A percentile compares a stretch with the other conserved stretches of the same genome.
Evolutionary conservation across 495 filamentous ascomycete species (phyloP).

Genomic region (Niebla homalea): DNA sequence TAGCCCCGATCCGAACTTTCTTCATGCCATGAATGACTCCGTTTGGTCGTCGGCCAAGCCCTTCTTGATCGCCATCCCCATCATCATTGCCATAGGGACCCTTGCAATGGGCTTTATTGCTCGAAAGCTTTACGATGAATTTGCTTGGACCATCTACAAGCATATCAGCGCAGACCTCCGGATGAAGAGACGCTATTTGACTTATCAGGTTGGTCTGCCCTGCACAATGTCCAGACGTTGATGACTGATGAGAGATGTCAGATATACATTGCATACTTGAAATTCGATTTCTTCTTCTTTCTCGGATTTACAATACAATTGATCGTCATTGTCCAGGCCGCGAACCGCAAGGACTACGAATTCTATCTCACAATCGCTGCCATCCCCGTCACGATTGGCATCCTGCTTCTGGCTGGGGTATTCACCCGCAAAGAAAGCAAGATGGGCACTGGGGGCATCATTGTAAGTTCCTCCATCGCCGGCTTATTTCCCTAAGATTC

Average conservation of each 20-base stretch:
- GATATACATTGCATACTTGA: slow-evolving; percentile 95
- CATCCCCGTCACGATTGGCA: slow-evolving; percentile 77
- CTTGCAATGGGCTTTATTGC: slow-evolving; percentile 60
- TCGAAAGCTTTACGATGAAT: slow-evolving; percentile 95
- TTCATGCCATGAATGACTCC: slow-evolving; percentile 34
- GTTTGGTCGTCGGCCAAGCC: slow-evolving; percentile 59
- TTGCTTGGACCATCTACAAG: slow-evolving; percentile 98
- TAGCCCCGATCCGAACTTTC: slow-evolving; percentile 36
- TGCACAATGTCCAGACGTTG: background rate
- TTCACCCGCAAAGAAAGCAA: slow-evolving; percentile 72
- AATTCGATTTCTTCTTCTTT: slow-evolving; percentile 99
- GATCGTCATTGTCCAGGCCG: slow-evolving; percentile 65
- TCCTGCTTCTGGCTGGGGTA: slow-evolving; percentile 71
- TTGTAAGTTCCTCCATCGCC: slow-evolving; percentile 34
- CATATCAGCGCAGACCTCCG: slow-evolving; percentile 94
- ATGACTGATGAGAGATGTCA: slow-evolving; percentile 30
- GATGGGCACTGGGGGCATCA: slow-evolving; percentile 61
- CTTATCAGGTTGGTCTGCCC: slow-evolving; percentile 61
- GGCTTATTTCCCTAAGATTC: background rate
- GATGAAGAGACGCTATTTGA: slow-evolving; percentile 91
- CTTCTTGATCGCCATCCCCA: slow-evolving; percentile 74
- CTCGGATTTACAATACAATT: slow-evolving; percentile 96
- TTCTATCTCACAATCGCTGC: slow-evolving; percentile 78
- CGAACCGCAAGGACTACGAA: slow-evolving; percentile 49
- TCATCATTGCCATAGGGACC: slow-evolving; percentile 64